Evolutionary conservation across 768 basidiomycete genomes (phyloP).

Genomic region (Lyophyllum shimeji): DNA sequence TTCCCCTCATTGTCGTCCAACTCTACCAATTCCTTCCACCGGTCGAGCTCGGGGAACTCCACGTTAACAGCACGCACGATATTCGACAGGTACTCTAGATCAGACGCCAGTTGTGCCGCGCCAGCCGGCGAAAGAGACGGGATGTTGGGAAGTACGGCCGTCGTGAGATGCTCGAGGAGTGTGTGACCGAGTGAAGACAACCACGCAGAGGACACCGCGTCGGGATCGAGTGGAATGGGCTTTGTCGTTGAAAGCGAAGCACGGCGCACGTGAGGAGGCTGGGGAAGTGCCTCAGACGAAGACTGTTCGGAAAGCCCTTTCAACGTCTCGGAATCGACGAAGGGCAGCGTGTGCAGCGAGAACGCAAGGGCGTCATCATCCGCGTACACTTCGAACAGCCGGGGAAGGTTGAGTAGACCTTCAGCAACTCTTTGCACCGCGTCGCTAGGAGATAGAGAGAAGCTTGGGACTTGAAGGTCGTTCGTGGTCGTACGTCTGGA

Average conservation of each 20-base stretch:
- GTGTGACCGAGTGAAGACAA: conserved; percentile 85
- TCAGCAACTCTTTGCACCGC: conserved; percentile 88
- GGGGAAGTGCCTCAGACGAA: conserved; percentile 26
- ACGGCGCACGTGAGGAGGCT: conserved; percentile 39
- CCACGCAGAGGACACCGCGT: conserved; percentile 88
- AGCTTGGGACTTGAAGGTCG: conserved; percentile 79
- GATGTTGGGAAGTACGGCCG: conserved; percentile 70
- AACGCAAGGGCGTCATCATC: conserved; percentile 90
- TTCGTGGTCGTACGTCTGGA: conserved; percentile 41
- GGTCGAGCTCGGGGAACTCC: conserved; percentile 75
- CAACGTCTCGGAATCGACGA: conserved; percentile 56
- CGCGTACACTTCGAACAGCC: conserved; percentile 93
- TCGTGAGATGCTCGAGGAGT: conserved; percentile 72
- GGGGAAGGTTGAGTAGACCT: conserved; percentile 89
- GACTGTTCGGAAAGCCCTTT: conserved; percentile 44
- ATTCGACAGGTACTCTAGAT: conserved; percentile 87
- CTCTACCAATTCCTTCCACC: conserved; percentile 74
- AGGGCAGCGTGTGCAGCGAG: conserved; percentile 80
- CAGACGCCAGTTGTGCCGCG: conserved; percentile 80
- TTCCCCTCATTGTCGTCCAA: conserved; percentile 54
- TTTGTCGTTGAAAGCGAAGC: conserved; percentile 38
- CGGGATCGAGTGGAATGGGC: conserved; percentile 54
- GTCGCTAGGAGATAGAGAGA: conserved; percentile 90
- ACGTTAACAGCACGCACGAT: conserved; percentile 91
- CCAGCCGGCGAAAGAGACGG: conserved; percentile 60